These are phyloP conservation scores for Quercus agrifolia DNA, from an alignment of 306 rosid species.

Conservation along the genomic window DNA sequence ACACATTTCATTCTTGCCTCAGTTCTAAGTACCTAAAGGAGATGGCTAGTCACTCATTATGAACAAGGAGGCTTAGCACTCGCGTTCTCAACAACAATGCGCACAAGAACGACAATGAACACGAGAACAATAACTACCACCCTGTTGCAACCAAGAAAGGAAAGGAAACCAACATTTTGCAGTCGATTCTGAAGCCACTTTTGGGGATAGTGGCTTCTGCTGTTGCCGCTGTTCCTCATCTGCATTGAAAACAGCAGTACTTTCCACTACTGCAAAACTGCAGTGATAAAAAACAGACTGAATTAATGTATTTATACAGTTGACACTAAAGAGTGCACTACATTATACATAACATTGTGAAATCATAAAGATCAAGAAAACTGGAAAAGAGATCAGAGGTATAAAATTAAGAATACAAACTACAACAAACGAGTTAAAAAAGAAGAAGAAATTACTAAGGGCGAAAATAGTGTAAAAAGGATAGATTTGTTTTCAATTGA, in stretches of 20 bases:
- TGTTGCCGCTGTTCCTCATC: slow-evolving; percentile 11
- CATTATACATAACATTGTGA: not conserved
- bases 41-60: not conserved
- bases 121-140: too few species aligned
- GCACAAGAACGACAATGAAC: slow-evolving; percentile 1
- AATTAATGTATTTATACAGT: slow-evolving; percentile 10
- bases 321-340: not conserved
- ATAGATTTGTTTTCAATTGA: slow-evolving; percentile 8
- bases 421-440: not conserved
- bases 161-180: slow-evolving; percentile 24
- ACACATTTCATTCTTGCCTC: slow-evolving; percentile 23
- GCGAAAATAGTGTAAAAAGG: not conserved
- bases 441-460: not conserved
- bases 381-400: not conserved
- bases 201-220: slow-evolving; percentile 13
- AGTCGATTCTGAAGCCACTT: slow-evolving; percentile 6
- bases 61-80: slow-evolving; percentile 13
- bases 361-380: not conserved
- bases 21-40: slow-evolving; percentile 14
- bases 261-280: slow-evolving; percentile 44
- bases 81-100: slow-evolving; percentile 28
- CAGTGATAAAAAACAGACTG: slow-evolving; percentile 23
- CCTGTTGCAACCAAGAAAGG: slow-evolving; percentile 5
- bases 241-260: slow-evolving; percentile 10
- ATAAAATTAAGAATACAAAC: not conserved